Evolutionary conservation across 2,329 filamentous ascomycete species (phyloP), one percentile per base, ranked within the genome.

Genomic region (Monilinia fructigena): DNA sequence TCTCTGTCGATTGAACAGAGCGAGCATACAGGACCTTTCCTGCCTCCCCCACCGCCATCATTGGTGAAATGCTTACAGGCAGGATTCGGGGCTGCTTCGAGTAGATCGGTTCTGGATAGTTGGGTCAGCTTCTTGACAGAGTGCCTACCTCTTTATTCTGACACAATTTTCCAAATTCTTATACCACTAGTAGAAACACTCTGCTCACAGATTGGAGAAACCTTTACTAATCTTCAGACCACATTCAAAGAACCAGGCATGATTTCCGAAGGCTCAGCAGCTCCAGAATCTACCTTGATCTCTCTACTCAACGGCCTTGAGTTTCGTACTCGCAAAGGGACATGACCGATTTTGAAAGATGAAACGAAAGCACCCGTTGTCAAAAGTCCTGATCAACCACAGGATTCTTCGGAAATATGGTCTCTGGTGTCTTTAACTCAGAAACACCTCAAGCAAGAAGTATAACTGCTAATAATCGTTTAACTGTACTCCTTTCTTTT

Each of bases 391-490:
- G 91, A 96, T 74, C 86, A 92, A 71, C 86, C 89, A 18, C 91
- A 93, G 89, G 92, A 6, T 94, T 97, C 76, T 96, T 98, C 74
- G 93, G 93, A 55, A 96, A 92, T 72, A 96, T 97, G 86, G 91
- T 96, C 1, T 95, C 93, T 0, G 92, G 92, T 1, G 91, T 97
- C 0, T 97, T 97, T 75, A 85, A 92, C 48, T 86, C 90, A 0
- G 93, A 97, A 67, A 82, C 86, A 0, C 87, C 85, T 2, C 90
- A 93, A 68, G 84, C 87, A n/a, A 88, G 93, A 59, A 92, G 89
- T 67, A 87, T 89, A 10, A 93, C 91, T n/a, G 93, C 93, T 11
- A 99, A 98, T 74, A 94, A 95, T 73, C 87, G 94, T 55, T 82
- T 99, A 28, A 98, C 95, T 0, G 94, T 99, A 26, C 83, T 97